Conservation (phyloP, 192 early-diverging fungal species). For the Spizellomyces punctatus region DNA sequence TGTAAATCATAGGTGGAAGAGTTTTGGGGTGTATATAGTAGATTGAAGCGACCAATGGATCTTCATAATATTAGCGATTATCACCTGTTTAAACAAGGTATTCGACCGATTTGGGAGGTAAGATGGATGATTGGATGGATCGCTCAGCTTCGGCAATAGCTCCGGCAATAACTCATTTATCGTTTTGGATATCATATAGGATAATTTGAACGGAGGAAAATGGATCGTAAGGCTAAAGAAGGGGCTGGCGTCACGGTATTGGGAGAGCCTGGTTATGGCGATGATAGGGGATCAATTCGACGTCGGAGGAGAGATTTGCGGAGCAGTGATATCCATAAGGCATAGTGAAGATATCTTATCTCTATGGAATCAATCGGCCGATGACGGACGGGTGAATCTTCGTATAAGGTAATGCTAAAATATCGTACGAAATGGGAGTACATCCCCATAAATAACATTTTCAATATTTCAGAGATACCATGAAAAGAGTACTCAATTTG, state of each 20-base stretch:
- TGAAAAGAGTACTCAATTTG: conserved; percentile 84
- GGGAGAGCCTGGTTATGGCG: conserved; percentile 87
- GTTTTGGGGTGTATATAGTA: conserved; percentile 88
- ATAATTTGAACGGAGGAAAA: conserved; percentile 90
- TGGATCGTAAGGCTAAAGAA: conserved; percentile 93
- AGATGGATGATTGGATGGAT: not conserved
- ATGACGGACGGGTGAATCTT: conserved; percentile 78
- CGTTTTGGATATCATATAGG: conserved; percentile 39
- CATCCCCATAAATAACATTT: conserved; percentile 1
- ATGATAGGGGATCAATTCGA: conserved; percentile 91
- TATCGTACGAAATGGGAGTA: not conserved
- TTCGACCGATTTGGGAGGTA: conserved; percentile 94
- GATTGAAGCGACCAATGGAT: conserved; percentile 80
- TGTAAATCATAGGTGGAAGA: conserved; percentile 73
- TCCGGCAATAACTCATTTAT: not conserved
- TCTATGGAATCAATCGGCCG: conserved; percentile 89
- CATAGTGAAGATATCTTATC: conserved; percentile 93
- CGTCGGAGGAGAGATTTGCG: conserved; percentile 87
- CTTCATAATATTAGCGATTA: conserved; percentile 87
- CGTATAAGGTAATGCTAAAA: conserved; percentile 67
- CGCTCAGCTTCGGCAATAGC: not conserved
- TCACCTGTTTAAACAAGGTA: conserved; percentile 89
- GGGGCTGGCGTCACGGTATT: conserved; percentile 87
- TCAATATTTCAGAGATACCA: conserved; percentile 66
- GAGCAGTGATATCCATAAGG: conserved; percentile 90